Base-by-base conservation (phyloP, 805 yeast genomes). In the Komagataella pseudopastoris region DNA sequence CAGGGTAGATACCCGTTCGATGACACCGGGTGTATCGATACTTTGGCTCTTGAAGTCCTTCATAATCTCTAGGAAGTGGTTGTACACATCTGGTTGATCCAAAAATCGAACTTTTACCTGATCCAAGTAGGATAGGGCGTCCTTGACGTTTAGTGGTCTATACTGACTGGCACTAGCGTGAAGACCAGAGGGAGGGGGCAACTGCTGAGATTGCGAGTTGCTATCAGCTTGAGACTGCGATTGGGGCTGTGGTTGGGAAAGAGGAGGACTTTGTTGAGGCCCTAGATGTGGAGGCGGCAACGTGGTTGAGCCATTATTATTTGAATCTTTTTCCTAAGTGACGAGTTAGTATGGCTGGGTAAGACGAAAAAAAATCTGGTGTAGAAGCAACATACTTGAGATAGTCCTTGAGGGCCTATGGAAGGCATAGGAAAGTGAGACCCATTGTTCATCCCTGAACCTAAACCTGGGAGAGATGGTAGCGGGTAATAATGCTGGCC, bases 21-120 rank as follows among this genome's bases (percentile, higher is more conserved):
- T 93, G 24, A 93, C 99, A 43, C 98, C 99, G 0, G 98, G 99
- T 0, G 99, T 93, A 65, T 93, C 98, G 60, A 93, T 90, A 55
- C 81, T 70, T 70, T 91, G 97, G 51, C 95, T 84, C 71, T 95
- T 95, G 72, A 93, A 95, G 64, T 95, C 99, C 71, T 95, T 95
- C 99, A 93, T 93, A 56, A 93, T 91, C 64, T 93, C 99, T 62
- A 93, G 75, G 62, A 95, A 93, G 66, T 87, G 89, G 67, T 93
- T 93, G 73, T 93, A 93, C 46, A 93, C 96, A 60, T 90, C 97
- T 0, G 98, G 95, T 68, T 91, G 95, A 57, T 82, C 78, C 65
- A 79, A 85, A 68, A 93, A 93, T 65, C 90, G 97, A 49, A 84
- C 77, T 67, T 93, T 93, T 50, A 93, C 99, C 68, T 90, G 96